Evolutionary conservation across 2,329 filamentous ascomycete genomes (phyloP), one percentile per base, ranked within the genome.

Genomic region (Saccharata proteae): DNA sequence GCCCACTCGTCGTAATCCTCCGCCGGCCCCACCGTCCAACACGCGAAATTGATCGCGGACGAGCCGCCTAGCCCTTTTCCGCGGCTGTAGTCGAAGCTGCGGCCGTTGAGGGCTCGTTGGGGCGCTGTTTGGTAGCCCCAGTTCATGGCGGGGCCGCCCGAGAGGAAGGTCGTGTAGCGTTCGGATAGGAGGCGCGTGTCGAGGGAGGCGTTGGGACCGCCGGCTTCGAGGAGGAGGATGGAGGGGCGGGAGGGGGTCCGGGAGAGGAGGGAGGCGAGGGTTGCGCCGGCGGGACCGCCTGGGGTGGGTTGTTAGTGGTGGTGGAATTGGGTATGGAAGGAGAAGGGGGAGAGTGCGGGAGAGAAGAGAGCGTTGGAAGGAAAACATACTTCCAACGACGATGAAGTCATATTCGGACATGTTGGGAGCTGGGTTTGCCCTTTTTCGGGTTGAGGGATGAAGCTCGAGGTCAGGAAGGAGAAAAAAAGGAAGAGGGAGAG

Each of bases 1-100:
- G 71, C 71, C 71, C 74, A 77, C 32, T 69, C 61, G 16, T 79
- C 62, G 37, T 72, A 78, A 39, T 80, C 75, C 30, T 71, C 70
- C 1, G 57, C 54, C 2, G 69, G 62, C 3, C 76, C 75, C 10
- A 67, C 41, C 3, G 59, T 65, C 46, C 60, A 76, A 10, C 66
- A 61, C 11, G 46, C 48, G 17, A 60, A 56, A 36, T 65, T 64
- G 22, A 65, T 49, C 0, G 54, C 51, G 2, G 51, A 59, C 7
- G 57, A 59, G 10, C 63, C 64, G 3, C 64, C 63, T 2, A 68
- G 47, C 0, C 62, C 57, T 31, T 59, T 60, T 17, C 61, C 64
- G 11, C 62, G 56, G 17, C 59, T 57, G 29, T 62, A 58, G 17
- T 47, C 43, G 11, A 63, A 49, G 16, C 51, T 41, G 3, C 58